Base-by-base conservation (phyloP, 2,329 filamentous ascomycete genomes). In the Cryoendolithus antarcticus region DNA sequence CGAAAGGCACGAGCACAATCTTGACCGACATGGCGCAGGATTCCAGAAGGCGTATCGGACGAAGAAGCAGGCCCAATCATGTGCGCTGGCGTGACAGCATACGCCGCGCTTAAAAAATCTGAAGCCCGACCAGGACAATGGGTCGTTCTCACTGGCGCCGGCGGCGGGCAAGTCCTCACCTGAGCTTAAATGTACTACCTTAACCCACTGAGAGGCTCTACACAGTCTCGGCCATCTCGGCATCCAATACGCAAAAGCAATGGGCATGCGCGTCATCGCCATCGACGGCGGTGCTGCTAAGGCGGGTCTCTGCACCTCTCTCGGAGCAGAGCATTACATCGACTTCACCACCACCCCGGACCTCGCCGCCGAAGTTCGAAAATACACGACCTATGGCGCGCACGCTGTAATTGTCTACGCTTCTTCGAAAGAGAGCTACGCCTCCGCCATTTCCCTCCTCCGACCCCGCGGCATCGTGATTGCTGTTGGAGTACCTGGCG, bases 71-170 rank as follows among this genome's bases (percentile, higher is more conserved):
- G 67, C 0, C 74, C 74, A 0, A 67, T 77, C 41, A 75, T 77
- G 71, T 78, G 74, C 57, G 66, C 62, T 33, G 71, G 69, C 0
- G 67, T 65, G 4, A 77, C 75, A 1, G 71, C 76, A 44, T 73
- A 77, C 52, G 65, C 70, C 2, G 70, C 72, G 2, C 58, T 78
- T 37, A 62, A 67, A 7, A 67, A 72, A 32, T 69, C 67, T 0
- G 62, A 60, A 2, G 56, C 75, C 3, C 59, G 59, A 40, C 58
- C 71, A 0, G 69, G 71, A 7, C 60, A 74, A 36, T 76, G 69
- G 68, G 68, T 70, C 1, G 65, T 69, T 10, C 71, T 74, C 45
- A 67, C 69, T 3, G 70, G 70, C 9, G 70, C 67, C 1, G 72
- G 65, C n/a, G 66, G 72, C 6, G 72, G 68, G 32, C 49, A 32